Base-by-base conservation (phyloP, 2,329 filamentous ascomycete genomes). In the Pleoardoris graminearum region DNA sequence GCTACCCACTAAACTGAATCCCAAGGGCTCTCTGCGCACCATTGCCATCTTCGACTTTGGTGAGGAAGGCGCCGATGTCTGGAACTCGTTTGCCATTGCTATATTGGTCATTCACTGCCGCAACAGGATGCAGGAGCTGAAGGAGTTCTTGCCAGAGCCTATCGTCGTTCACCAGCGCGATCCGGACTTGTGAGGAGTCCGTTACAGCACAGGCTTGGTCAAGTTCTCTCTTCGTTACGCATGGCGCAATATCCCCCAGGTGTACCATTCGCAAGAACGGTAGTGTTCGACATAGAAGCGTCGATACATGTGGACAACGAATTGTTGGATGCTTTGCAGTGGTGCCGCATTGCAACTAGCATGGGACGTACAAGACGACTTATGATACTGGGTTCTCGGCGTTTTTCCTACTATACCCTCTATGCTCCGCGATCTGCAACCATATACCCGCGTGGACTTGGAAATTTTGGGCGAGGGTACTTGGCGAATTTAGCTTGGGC, bases 71-170 rank as follows among this genome's bases (percentile, higher is more conserved):
- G 80, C 81, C 53, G 83, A 85, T 62, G 82, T 85, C 1, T 86
- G 83, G 83, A 84, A 84, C 61, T 76, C 79, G 4, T 70, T 85
- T 3, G 81, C 82, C 0, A 58, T 85, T 44, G 80, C 82, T 0
- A 82, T 85, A 51, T 70, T 82, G 5, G 73, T 82, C 10, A 76
- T 82, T 55, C 79, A 82, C 62, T 77, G 79, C 48, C 76, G 82
- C 4, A 79, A 80, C 53, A 75, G 77, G 29, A 76, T 82, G 75
- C 57, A 76, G 46, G 67, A 75, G 49, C 68, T 82, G 19, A 73
- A 75, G 35, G 66, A 75, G 30, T 70, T 69, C 25, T 27, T 74
- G 21, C 63, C 69, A 0, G 59, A 63, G 30, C 48, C 57, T 4
- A 51, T 62, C 7, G 17, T 46, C 8, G 35, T 32, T 7, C 33